Evolutionary conservation across 2,329 filamentous ascomycete genomes (phyloP).

Genomic region (Calonectria multiphialidica): DNA sequence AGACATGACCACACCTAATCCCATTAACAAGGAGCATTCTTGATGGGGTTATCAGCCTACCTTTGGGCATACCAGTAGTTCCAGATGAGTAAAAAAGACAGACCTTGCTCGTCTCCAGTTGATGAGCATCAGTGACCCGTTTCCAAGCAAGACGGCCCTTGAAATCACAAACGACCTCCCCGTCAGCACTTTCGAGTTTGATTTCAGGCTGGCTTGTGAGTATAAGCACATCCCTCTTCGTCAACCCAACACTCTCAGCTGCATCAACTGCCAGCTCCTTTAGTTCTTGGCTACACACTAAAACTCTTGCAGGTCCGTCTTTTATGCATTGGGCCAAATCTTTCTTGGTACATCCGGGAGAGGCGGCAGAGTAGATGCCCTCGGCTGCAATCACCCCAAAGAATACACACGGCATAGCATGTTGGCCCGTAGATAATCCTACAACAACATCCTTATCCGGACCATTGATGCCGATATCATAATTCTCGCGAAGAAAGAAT

Average conservation of each 20-base stretch:
- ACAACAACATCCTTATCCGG: slow-evolving; percentile 66
- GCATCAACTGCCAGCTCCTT: slow-evolving; percentile 61
- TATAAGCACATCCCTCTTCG: slow-evolving; percentile 60
- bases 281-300: slow-evolving; percentile 61
- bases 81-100: slow-evolving; percentile 61
- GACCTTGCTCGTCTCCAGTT: slow-evolving; percentile 55
- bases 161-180: slow-evolving; percentile 40
- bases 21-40: background rate
- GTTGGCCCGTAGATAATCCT: slow-evolving; percentile 67
- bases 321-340: slow-evolving; percentile 62
- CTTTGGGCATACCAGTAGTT: slow-evolving; percentile 62
- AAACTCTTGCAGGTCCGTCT: slow-evolving; percentile 51
- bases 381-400: slow-evolving; percentile 69
- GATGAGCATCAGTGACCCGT: slow-evolving; percentile 61
- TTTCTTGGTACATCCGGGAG: slow-evolving; percentile 59
- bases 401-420: slow-evolving; percentile 64
- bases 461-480: slow-evolving; percentile 60
- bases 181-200: slow-evolving; percentile 42
- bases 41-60: slow-evolving; percentile 15
- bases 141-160: slow-evolving; percentile 62
- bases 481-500: background rate
- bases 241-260: slow-evolving; percentile 58
- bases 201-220: slow-evolving; percentile 54
- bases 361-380: slow-evolving; percentile 69
- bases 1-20: slow-evolving; percentile 54